Conservation (phyloP, 495 filamentous ascomycete genomes). For the Hyaloscypha bicolor region DNA sequence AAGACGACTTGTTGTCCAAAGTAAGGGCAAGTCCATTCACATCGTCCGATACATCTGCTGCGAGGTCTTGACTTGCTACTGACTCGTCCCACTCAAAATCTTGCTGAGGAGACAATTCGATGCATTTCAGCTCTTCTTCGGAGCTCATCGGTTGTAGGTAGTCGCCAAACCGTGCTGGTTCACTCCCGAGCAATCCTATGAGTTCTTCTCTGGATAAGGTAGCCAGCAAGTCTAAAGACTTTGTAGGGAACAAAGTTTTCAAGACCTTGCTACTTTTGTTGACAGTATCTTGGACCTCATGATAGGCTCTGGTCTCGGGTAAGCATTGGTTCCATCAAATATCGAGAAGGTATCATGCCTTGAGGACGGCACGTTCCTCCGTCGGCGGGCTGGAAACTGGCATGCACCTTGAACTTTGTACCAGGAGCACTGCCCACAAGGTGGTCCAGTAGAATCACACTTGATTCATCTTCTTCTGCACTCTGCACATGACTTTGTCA, state of each 20-base stretch:
- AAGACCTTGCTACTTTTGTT: neutral
- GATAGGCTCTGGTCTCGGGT: no score
- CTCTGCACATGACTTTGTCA: neutral
- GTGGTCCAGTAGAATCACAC: neutral
- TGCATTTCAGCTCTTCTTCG: neutral
- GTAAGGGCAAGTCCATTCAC: slow-evolving; percentile 74
- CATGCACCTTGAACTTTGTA: neutral
- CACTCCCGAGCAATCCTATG: neutral
- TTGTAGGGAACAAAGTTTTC: neutral
- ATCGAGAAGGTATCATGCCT: no score
- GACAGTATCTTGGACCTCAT: no score
- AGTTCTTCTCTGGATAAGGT: neutral
- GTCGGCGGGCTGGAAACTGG: neutral
- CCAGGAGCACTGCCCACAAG: neutral
- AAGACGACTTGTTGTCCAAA: slow-evolving; percentile 67
- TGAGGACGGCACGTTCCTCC: no score
- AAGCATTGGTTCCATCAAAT: no score
- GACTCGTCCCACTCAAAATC: neutral
- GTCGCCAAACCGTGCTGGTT: neutral
- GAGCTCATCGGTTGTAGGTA: neutral
- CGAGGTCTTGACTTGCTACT: neutral
- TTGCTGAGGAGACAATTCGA: neutral
- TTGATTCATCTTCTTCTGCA: neutral
- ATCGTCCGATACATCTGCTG: slow-evolving; percentile 64
- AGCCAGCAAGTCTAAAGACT: neutral